A percentile compares a stretch with the other conserved stretches of the same genome.
These are phyloP conservation scores for Trichoderma koningiopsis DNA, from an alignment of 2,329 filamentous ascomycete species.

Conservation along the genomic window DNA sequence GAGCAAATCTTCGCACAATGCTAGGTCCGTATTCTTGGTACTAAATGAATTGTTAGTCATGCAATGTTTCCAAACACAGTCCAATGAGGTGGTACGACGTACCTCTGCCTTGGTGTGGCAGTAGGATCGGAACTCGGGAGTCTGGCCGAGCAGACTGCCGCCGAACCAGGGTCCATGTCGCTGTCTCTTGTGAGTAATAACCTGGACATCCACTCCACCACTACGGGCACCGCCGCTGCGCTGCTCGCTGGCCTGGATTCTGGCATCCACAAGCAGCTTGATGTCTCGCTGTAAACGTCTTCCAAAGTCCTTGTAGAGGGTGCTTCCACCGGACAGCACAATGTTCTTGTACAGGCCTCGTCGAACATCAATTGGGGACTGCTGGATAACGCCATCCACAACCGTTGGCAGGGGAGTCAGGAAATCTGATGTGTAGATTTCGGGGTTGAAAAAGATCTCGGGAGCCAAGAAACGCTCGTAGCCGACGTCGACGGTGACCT, in stretches of 20 bases:
- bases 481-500: constrained; percentile 85
- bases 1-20: constrained; percentile 91
- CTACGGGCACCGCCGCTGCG: constrained; percentile 90
- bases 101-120: constrained; percentile 89
- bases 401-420: constrained; percentile 91
- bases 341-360: constrained; percentile 99
- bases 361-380: constrained; percentile 94
- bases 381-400: constrained; percentile 95
- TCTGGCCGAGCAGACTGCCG: constrained; percentile 93
- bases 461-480: constrained; percentile 98
- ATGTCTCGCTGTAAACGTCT: constrained; percentile 95
- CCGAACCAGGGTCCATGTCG: constrained; percentile 98
- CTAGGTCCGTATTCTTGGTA: constrained; percentile 96
- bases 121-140: constrained; percentile 96
- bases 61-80: neutral
- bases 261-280: constrained; percentile 88
- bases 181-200: constrained; percentile 97
- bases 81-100: constrained; percentile 31
- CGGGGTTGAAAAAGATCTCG: constrained; percentile 99
- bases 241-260: constrained; percentile 89
- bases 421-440: constrained; percentile 99
- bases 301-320: constrained; percentile 97
- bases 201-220: constrained; percentile 92
- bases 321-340: constrained; percentile 94
- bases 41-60: constrained; percentile 48